phyloP scores from a whole-genome alignment of 1,284 basidiomycete species.

The Anthracocystis panici-leucophaei region DNA sequence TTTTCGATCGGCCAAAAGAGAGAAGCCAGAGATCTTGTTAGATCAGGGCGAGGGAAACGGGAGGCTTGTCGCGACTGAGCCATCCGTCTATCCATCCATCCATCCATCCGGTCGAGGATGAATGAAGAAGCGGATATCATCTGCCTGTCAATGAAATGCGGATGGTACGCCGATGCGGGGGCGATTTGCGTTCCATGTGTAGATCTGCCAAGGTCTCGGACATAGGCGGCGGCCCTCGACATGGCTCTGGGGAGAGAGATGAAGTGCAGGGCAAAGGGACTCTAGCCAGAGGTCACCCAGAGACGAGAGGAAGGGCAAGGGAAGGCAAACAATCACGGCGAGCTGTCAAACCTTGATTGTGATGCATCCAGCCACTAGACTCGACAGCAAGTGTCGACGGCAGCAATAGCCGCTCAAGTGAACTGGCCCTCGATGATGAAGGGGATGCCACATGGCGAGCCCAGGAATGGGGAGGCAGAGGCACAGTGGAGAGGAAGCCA shows the following conservation, averaged over 20 bases:
- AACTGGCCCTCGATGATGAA: conserved; percentile 15
- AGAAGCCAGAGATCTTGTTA: conserved; percentile 1
- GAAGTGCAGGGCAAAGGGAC: conserved; percentile 7
- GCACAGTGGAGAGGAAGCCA: conserved; percentile 6
- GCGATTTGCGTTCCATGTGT: conserved; percentile 4
- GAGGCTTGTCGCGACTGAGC: conserved; percentile 13
- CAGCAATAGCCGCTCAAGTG: conserved; percentile 24
- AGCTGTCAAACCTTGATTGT: neutral
- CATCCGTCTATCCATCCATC: conserved; percentile 7
- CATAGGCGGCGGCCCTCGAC: conserved; percentile 24
- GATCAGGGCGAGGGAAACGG: conserved; percentile 1
- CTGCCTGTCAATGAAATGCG: conserved; percentile 4
- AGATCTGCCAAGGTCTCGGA: conserved; percentile 32
- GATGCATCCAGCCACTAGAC: conserved; percentile 3
- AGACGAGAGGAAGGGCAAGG: conserved; percentile 4
- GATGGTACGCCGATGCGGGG: conserved; percentile 16
- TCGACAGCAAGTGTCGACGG: too few relatives aligned
- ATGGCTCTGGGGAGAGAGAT: conserved; percentile 5
- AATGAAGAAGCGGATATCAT: neutral
- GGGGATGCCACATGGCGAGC: conserved; percentile 23
- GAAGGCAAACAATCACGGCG: conserved; percentile 15
- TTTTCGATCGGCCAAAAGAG: conserved; percentile 5
- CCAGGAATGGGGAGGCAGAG: conserved; percentile 1
- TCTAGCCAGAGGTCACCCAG: neutral
- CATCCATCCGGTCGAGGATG: neutral